Percentiles rank a stretch among this genome's conserved stretches.
Conservation (phyloP, 352 stramenopile species). For the Phytophthora pinifolia region DNA sequence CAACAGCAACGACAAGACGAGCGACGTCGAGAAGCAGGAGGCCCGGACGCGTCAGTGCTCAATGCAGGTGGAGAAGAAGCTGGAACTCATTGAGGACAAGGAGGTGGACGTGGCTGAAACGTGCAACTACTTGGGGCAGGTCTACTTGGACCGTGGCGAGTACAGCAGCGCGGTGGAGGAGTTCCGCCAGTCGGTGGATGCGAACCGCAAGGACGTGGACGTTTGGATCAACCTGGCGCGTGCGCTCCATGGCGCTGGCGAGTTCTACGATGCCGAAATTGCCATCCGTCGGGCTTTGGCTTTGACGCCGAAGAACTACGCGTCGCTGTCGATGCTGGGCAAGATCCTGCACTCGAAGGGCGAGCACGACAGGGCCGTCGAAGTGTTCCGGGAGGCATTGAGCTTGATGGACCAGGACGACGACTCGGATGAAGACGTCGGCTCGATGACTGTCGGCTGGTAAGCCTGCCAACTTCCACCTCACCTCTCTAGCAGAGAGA, state of each 20-base stretch:
- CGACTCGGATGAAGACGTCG: slow-evolving; percentile 78
- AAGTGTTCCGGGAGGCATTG: slow-evolving; percentile 75
- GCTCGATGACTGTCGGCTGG: slow-evolving; percentile 80
- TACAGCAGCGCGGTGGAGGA: slow-evolving; percentile 55
- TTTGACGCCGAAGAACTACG: slow-evolving; percentile 58
- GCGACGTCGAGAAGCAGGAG: slow-evolving; percentile 22
- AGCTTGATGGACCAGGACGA: slow-evolving; percentile 64
- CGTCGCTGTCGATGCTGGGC: slow-evolving; percentile 68
- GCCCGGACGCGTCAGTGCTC: slow-evolving; percentile 24
- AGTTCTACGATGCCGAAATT: slow-evolving; percentile 71
- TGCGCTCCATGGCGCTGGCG: slow-evolving; percentile 50
- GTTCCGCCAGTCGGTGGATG: slow-evolving; percentile 70
- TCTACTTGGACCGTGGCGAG: slow-evolving; percentile 70
- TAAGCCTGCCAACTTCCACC: slow-evolving; percentile 20
- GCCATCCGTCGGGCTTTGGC: slow-evolving; percentile 57
- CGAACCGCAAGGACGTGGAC: slow-evolving; percentile 64
- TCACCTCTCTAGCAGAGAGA: slow-evolving; percentile 7
- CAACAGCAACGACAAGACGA: slow-evolving; percentile 23
- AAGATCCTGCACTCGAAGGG: slow-evolving; percentile 84
- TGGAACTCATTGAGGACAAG: slow-evolving; percentile 44
- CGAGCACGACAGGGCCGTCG: slow-evolving; percentile 74
- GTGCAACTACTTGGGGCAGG: slow-evolving; percentile 72
- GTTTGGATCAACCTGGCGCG: slow-evolving; percentile 80
- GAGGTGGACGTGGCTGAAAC: slow-evolving; percentile 64
- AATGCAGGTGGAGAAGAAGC: slow-evolving; percentile 34